A percentile compares a stretch with the other conserved stretches of the same genome.
These are phyloP conservation scores for Purpureocillium takamizusanense DNA, from an alignment of 2,329 filamentous ascomycete species.

Conservation along the genomic window DNA sequence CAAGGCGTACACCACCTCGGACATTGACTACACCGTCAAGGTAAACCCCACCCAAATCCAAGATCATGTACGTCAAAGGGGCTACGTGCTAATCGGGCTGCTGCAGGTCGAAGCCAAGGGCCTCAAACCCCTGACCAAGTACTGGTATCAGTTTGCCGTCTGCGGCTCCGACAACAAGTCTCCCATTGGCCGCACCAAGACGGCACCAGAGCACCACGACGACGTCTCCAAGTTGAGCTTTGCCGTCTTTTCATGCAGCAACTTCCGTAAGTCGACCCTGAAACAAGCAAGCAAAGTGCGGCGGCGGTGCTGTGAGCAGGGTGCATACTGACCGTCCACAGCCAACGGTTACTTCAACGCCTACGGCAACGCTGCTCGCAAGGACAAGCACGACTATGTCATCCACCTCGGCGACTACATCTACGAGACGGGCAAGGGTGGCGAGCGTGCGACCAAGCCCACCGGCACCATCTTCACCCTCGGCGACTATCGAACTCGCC, in stretches of 20 bases:
- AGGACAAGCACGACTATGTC: slow-evolving; percentile 51
- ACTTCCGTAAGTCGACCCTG: slow-evolving; percentile 43
- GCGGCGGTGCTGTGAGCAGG: no score
- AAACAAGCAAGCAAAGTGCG: no score
- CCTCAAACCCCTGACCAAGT: slow-evolving; percentile 53
- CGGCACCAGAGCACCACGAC: slow-evolving; percentile 48
- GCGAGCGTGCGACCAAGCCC: slow-evolving; percentile 20
- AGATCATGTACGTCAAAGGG: no score
- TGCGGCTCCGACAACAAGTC: slow-evolving; percentile 54
- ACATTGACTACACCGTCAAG: slow-evolving; percentile 70
- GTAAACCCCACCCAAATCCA: no score
- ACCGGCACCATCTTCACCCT: slow-evolving; percentile 22
- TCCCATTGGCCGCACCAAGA: slow-evolving; percentile 61
- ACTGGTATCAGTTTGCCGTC: slow-evolving; percentile 62
- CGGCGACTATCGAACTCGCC: slow-evolving; percentile 33
- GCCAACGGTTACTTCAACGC: slow-evolving; percentile 47
- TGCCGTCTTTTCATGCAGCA: slow-evolving; percentile 64
- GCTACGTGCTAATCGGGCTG: no score
- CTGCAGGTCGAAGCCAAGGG: slow-evolving; percentile 53
- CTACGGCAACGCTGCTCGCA: slow-evolving; percentile 48
- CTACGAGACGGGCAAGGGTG: slow-evolving; percentile 42
- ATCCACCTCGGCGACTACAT: slow-evolving; percentile 54
- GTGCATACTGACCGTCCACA: slow-evolving; percentile 1
- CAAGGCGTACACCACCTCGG: slow-evolving; percentile 58
- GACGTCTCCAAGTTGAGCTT: slow-evolving; percentile 49